Evolutionary conservation across 1,284 basidiomycete genomes (phyloP), one percentile per base, ranked within the genome.

Genomic region (Dichomitus squalens): DNA sequence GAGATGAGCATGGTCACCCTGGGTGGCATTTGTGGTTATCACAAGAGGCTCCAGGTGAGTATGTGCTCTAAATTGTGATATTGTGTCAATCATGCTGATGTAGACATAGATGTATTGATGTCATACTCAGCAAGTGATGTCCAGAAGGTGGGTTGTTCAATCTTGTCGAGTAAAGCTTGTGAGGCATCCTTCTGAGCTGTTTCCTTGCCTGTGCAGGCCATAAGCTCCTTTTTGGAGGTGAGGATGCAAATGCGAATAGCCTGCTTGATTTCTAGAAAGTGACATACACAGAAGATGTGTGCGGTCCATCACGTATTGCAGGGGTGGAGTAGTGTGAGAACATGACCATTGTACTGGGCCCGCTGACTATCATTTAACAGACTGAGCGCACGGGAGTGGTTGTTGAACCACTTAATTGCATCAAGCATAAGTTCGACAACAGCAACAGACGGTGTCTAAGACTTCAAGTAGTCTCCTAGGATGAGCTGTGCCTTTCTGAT

Each of bases 21-120:
- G 77, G 7, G 70, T 69, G 51, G 75, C 59, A 59, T 78, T 77
- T 7, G 72, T 66, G 11, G 77, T 74, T 52, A 75, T 70, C 5
- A 76, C 76, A 21, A 79, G 70, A 5, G 76, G 77, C 39, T 70
- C 64, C 27, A 79, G 36, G 36, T 38, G 36, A 4, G 16, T 38
- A 18, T 38, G 36, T 38, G 36, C 36, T 18, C 36, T 38, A 18
- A 4, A 38, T 7, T 8, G 14, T n/a, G 36, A 8, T 18, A 38
- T 18, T 68, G 60, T 76, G n/a, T n/a, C n/a, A n/a, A n/a, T 67
- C 9, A 21, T 44, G 23, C 60, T 68, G 29, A 74, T 66, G 39
- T 72, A 75, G 18, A 21, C 0, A 46, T 3, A 7, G 7, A n/a
- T 23, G 25, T 18, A 46, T n/a, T 46, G 27, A 29, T 27, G 6